Conservation (phyloP, 208 protist genomes). For the Crithidia thermophila region DNA sequence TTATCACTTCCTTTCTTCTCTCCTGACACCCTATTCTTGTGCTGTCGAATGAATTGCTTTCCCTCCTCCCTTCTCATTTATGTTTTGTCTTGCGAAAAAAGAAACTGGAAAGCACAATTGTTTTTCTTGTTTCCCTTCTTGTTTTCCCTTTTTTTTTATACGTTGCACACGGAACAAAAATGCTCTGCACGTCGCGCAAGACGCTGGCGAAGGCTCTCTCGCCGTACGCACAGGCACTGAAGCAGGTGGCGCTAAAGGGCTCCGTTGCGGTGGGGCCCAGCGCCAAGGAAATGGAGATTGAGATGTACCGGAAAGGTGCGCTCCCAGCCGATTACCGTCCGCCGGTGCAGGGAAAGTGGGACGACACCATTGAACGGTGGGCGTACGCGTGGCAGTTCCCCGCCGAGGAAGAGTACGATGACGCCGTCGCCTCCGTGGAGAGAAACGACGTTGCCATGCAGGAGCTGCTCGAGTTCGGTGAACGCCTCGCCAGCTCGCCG, state of each 20-base stretch:
- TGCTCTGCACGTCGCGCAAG: conserved; percentile 17
- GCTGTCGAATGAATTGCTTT: too few relatives aligned
- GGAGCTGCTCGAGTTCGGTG: conserved; percentile 64
- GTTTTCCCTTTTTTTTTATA: conserved; percentile 14
- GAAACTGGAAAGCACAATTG: too few relatives aligned
- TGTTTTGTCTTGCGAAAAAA: background rate
- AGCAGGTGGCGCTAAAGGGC: conserved; percentile 82
- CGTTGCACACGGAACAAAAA: background rate
- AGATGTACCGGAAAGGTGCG: conserved; percentile 74
- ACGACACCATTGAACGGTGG: conserved; percentile 93
- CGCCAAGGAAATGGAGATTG: conserved; percentile 83
- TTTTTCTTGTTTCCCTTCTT: background rate
- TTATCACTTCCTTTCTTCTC: too few relatives aligned
- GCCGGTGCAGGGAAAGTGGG: conserved; percentile 86
- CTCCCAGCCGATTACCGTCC: conserved; percentile 87
- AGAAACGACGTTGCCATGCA: conserved; percentile 62
- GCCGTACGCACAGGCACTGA: conserved; percentile 88
- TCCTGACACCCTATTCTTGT: too few relatives aligned
- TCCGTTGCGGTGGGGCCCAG: conserved; percentile 73
- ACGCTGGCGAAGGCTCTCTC: conserved; percentile 67
- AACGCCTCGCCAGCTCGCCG: conserved; percentile 50
- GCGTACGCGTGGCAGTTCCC: conserved; percentile 93
- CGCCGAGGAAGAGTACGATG: conserved; percentile 76
- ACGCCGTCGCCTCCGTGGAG: conserved; percentile 49
- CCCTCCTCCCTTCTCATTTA: too few relatives aligned